Base-by-base conservation (phyloP, 345 rosid genomes). In the Citrus medica region DNA sequence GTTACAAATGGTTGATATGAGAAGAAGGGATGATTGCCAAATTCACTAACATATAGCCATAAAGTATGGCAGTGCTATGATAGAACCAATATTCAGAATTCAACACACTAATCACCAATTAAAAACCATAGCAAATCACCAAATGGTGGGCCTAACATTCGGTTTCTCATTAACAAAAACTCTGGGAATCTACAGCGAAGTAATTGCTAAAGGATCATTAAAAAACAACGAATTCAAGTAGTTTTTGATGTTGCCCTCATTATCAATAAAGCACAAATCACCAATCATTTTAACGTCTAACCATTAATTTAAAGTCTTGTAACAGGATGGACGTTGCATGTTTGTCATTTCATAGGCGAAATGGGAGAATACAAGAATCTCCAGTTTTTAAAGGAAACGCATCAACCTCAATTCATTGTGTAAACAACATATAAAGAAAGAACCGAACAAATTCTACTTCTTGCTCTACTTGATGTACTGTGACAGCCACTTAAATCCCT, bases 401-500 rank as follows among this genome's bases (percentile, higher is more conserved):
- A 56, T 80, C 74, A 70, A 75, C 61, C 48, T 66, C 60, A 64
- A 76, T 82, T 76, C 71, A 55, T 76, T 81, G 76, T 62, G 82
- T 24, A 46, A 76, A 80, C 61, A 65, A 71, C 83, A 73, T 72
- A 32, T 37, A 40, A 16, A 32, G 60, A 53, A 65, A 77, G 42
- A 81, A 58, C 33, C 59, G n/a, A 62, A 19, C 73, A 60, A 70
- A 71, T 40, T 65, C 76, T 64, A 66, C 40, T 24, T 77, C 71
- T 73, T 56, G 24, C 28, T 21, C 79, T 82, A 90, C 83, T 91
- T 87, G 78, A 91, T 91, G 81, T 91, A 91, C 63, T 91, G 93
- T 80, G 94, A 91, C 6, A 91, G 77, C 94, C 94, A 91, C 84
- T 88, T 91, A 83, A 89, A 91, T 27, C 94, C 94, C 14, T 91